A percentile compares a stretch with the other conserved stretches of the same genome.
These are phyloP conservation scores for Aspergillus indologenus DNA, from an alignment of 495 filamentous ascomycete species.

Conservation along the genomic window DNA sequence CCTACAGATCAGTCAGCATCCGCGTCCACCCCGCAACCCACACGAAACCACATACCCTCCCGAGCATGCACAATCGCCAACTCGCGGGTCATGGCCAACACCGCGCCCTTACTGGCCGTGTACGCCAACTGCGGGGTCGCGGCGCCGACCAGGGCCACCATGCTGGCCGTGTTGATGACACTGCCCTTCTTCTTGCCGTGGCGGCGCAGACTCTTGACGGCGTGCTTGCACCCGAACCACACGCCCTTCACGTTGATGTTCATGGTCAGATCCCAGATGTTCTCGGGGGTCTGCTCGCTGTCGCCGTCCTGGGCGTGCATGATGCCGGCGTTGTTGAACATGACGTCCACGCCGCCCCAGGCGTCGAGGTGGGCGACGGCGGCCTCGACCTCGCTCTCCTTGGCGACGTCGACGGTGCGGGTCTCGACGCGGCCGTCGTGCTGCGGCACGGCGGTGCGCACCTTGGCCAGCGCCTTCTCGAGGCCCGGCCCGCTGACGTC, in stretches of 20 bases:
- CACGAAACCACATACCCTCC: conserved; percentile 45
- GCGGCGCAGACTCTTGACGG: conserved; percentile 75
- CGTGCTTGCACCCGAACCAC: conserved; percentile 95
- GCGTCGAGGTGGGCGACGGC: conserved; percentile 67
- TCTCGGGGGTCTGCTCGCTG: conserved; percentile 78
- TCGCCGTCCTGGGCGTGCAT: conserved; percentile 91
- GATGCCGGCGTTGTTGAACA: conserved; percentile 99
- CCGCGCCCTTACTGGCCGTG: conserved; percentile 92
- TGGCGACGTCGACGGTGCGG: conserved; percentile 60
- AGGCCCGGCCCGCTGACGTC: conserved; percentile 77
- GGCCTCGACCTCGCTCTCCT: conserved; percentile 70
- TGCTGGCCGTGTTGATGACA: conserved; percentile 93
- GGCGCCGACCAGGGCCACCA: conserved; percentile 87
- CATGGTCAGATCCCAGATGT: conserved; percentile 93
- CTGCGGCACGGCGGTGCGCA: conserved; percentile 65
- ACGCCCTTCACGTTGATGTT: conserved; percentile 98
- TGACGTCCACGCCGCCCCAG: conserved; percentile 91
- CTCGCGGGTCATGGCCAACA: conserved; percentile 80
- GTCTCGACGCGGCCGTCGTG: conserved; percentile 52
- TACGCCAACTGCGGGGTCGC: conserved; percentile 97
- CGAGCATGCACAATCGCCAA: conserved; percentile 80
- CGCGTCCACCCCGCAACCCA: neutral
- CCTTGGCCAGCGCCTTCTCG: conserved; percentile 63
- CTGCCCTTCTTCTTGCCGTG: conserved; percentile 73
- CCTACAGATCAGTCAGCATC: conserved; percentile 14